These are phyloP conservation scores for Plasmodium reichenowi DNA, from an alignment of 169 alveolate genomes.

Conservation along the genomic window DNA sequence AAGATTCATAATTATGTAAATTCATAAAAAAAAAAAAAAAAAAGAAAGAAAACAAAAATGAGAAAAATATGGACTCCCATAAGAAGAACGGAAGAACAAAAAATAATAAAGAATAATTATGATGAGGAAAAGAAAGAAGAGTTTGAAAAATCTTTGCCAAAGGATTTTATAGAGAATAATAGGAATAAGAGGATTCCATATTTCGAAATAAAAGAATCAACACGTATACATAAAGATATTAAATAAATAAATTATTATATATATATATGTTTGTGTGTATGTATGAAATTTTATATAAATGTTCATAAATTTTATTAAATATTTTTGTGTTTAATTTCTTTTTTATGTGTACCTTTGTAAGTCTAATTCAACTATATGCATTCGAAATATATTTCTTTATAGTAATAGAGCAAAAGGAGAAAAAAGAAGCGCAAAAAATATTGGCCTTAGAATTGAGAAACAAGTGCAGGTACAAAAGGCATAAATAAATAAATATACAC, in stretches of 20 bases:
- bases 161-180: slow-evolving; percentile 70
- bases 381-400: background rate
- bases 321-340: background rate
- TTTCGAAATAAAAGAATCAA: slow-evolving; percentile 73
- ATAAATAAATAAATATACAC: background rate
- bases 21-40: slow-evolving; percentile 8
- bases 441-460: slow-evolving; percentile 68
- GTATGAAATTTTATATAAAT: background rate
- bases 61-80: slow-evolving; percentile 78
- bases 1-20: too few relatives aligned
- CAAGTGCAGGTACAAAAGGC: slow-evolving; percentile 63
- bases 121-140: slow-evolving; percentile 67
- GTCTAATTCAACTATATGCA: background rate
- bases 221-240: slow-evolving; percentile 13
- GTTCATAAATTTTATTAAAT: background rate
- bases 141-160: slow-evolving; percentile 72
- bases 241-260: background rate
- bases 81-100: slow-evolving; percentile 77
- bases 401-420: slow-evolving; percentile 75
- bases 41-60: slow-evolving; percentile 50
- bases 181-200: slow-evolving; percentile 71
- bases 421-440: slow-evolving; percentile 72
- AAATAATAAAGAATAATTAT: slow-evolving; percentile 61
- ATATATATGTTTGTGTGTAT: background rate
- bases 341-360: too few relatives aligned